These are phyloP conservation scores for Saksenaea vasiformis DNA, from an alignment of 371 early-diverging fungal species.

Conservation along the genomic window DNA sequence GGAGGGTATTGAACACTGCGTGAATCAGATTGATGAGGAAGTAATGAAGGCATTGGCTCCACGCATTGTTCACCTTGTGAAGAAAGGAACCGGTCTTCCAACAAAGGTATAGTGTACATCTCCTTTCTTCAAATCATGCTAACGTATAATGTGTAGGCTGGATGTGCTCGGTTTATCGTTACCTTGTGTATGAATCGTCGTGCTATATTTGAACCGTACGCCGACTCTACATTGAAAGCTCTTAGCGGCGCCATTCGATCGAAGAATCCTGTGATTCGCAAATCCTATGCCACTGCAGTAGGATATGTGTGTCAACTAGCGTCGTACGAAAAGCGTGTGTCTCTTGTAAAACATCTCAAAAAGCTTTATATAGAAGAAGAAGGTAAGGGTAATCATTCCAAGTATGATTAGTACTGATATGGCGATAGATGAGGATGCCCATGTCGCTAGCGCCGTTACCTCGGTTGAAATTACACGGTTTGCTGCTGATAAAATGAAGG, in stretches of 20 bases:
- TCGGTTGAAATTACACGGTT: conserved; percentile 78
- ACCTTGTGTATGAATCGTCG: conserved; percentile 71
- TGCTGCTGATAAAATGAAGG: conserved; percentile 68
- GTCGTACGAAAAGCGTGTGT: conserved; percentile 58
- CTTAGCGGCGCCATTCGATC: conserved; percentile 78
- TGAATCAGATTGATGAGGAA: conserved; percentile 75
- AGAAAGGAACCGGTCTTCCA: conserved; percentile 87
- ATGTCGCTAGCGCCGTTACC: conserved; percentile 73
- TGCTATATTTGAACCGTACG: conserved; percentile 57
- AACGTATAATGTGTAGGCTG: conserved; percentile 63
- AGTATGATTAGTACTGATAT: not conserved
- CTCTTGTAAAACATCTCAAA: conserved; percentile 68
- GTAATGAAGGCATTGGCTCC: conserved; percentile 70
- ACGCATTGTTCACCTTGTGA: conserved; percentile 68
- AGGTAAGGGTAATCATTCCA: conserved; percentile 32
- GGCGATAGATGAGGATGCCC: conserved; percentile 68
- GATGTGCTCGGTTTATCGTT: conserved; percentile 84
- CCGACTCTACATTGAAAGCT: conserved; percentile 73
- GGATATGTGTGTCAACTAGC: conserved; percentile 78
- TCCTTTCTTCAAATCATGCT: not conserved
- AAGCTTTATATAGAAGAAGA: conserved; percentile 74
- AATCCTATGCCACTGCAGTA: conserved; percentile 82
- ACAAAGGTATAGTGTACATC: conserved; percentile 68
- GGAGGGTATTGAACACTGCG: conserved; percentile 80
- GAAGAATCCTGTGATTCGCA: conserved; percentile 78